These are phyloP conservation scores for Penicillium sp. DNA, from an alignment of 2,329 filamentous ascomycete genomes.

Conservation along the genomic window DNA sequence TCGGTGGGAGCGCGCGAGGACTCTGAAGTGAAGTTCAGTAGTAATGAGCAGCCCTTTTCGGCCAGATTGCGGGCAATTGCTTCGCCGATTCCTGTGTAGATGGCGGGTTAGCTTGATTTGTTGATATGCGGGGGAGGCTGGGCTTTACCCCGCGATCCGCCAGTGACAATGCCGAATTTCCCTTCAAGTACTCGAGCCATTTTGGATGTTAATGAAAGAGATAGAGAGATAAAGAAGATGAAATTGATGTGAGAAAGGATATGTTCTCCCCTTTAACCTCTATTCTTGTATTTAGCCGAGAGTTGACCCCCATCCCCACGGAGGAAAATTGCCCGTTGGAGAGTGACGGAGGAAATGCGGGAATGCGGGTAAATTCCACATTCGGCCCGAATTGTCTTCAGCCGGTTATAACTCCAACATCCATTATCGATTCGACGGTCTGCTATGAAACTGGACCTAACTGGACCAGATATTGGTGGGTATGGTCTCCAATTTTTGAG, in stretches of 20 bases:
- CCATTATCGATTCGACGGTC: background rate
- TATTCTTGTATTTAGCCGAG: conserved; percentile 17
- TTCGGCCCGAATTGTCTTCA: conserved; percentile 4
- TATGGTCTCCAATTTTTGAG: background rate
- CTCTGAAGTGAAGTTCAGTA: conserved; percentile 70
- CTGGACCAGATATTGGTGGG: background rate
- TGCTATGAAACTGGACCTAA: background rate
- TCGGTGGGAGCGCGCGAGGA: conserved; percentile 54
- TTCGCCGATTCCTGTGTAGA: conserved; percentile 66
- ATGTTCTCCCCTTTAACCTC: conserved; percentile 8
- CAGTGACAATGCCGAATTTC: conserved; percentile 76
- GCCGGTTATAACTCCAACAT: background rate
- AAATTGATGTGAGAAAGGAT: background rate
- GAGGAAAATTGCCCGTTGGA: conserved; percentile 29
- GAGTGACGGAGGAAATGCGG: conserved; percentile 10
- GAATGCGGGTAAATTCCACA: conserved; percentile 2
- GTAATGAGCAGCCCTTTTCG: conserved; percentile 65
- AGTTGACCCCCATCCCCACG: conserved; percentile 14
- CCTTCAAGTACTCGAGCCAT: conserved; percentile 56
- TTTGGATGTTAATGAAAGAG: background rate
- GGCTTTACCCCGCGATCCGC: conserved; percentile 68
- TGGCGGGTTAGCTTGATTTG: conserved; percentile 1
- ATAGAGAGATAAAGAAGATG: background rate
- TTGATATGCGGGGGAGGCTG: conserved; percentile 1
- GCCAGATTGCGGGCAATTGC: conserved; percentile 69